Percentiles rank a stretch among this genome's conserved stretches.
These are phyloP conservation scores for Chlorencoelia australis DNA, from an alignment of 2,329 filamentous ascomycete species.

Conservation along the genomic window DNA sequence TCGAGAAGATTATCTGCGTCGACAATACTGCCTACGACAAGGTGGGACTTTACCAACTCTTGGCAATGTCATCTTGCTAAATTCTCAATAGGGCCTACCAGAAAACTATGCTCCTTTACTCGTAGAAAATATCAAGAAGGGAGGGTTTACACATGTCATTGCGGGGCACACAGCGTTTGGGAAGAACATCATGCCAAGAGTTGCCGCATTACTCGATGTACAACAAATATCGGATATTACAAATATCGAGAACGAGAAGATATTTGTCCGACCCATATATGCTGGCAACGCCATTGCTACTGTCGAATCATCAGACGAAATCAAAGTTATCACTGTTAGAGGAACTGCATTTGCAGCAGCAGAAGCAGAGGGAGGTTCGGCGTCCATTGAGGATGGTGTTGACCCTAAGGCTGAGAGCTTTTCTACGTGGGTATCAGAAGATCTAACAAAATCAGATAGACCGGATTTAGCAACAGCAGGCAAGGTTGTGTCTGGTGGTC, in stretches of 20 bases:
- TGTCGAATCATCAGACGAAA: slow-evolving; percentile 75
- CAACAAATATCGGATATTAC: slow-evolving; percentile 94
- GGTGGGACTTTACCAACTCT: slow-evolving; percentile 37
- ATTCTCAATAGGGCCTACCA: slow-evolving; percentile 56
- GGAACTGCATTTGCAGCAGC: slow-evolving; percentile 83
- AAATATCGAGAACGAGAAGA: slow-evolving; percentile 77
- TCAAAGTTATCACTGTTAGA: slow-evolving; percentile 87
- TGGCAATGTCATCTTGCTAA: slow-evolving; percentile 1
- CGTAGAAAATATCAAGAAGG: slow-evolving; percentile 94
- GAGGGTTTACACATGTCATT: slow-evolving; percentile 84
- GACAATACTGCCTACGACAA: slow-evolving; percentile 90
- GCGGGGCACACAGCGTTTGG: slow-evolving; percentile 91
- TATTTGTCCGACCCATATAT: slow-evolving; percentile 93
- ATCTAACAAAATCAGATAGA: slow-evolving; percentile 85
- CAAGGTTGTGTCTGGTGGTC: slow-evolving; percentile 85
- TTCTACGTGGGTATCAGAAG: slow-evolving; percentile 88
- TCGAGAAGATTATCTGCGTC: slow-evolving; percentile 85
- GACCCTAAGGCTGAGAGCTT: slow-evolving; percentile 68
- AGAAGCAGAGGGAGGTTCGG: slow-evolving; percentile 60
- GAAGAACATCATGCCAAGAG: slow-evolving; percentile 85
- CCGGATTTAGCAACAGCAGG: slow-evolving; percentile 86
- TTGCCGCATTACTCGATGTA: slow-evolving; percentile 81
- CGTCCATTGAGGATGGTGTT: slow-evolving; percentile 66
- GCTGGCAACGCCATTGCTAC: slow-evolving; percentile 96
- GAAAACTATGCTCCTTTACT: slow-evolving; percentile 92